Conservation (phyloP, 306 rosid genomes). For the cucumber (Cucumis sativus) region DNA sequence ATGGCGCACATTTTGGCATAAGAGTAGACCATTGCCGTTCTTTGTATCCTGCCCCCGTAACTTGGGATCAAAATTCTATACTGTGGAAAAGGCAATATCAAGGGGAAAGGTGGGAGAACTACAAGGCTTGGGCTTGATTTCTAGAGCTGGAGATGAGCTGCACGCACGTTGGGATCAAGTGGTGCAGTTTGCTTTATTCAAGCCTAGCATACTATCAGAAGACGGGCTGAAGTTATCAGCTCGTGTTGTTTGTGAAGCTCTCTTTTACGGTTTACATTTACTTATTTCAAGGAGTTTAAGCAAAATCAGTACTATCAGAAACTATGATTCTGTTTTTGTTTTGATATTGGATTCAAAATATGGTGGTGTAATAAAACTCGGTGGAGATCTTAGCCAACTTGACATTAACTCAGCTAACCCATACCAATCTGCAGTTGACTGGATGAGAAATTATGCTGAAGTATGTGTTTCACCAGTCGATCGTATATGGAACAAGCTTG, state of each 20-base stretch:
- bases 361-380: constrained; percentile 62
- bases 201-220: constrained; percentile 44
- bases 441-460: constrained; percentile 61
- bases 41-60: constrained; percentile 63
- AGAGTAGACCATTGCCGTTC: constrained; percentile 57
- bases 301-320: constrained; percentile 39
- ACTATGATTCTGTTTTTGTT: constrained; percentile 52
- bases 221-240: constrained; percentile 37
- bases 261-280: constrained; percentile 80
- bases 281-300: constrained; percentile 70
- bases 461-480: constrained; percentile 55
- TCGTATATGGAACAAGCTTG: constrained; percentile 73
- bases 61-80: constrained; percentile 63
- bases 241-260: constrained; percentile 61
- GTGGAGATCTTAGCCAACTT: constrained; percentile 73
- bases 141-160: constrained; percentile 37
- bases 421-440: constrained; percentile 55
- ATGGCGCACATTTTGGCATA: constrained; percentile 95
- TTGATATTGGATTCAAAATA: constrained; percentile 60
- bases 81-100: constrained; percentile 67
- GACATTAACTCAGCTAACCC: constrained; percentile 59
- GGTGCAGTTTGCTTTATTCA: constrained; percentile 55
- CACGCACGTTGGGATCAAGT: constrained; percentile 74
- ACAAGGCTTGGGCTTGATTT: constrained; percentile 59
- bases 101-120: constrained; percentile 62